Conservation (phyloP, 305 asterid species). For the Fraxinus sp. region DNA sequence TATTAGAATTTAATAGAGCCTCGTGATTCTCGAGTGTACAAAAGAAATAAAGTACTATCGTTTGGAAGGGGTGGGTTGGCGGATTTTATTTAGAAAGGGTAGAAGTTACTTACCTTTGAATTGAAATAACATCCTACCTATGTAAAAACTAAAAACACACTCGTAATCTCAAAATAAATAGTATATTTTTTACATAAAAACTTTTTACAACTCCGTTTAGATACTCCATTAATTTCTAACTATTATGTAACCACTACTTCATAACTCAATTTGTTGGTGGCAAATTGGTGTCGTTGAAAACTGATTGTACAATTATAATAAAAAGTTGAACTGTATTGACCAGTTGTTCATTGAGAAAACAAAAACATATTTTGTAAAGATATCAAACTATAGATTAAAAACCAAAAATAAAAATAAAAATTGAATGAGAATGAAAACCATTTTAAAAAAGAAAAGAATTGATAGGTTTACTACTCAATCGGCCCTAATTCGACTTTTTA, state of each 20-base stretch:
- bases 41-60: background rate
- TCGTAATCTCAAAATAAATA: background rate
- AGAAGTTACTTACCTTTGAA: background rate
- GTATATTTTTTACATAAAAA: too few relatives aligned
- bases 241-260: background rate
- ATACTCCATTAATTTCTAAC: background rate
- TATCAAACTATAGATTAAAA: background rate
- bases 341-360: background rate
- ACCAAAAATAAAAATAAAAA: background rate
- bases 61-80: background rate
- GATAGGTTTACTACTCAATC: background rate
- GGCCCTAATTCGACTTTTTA: background rate
- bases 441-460: slow-evolving; percentile 2
- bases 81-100: background rate
- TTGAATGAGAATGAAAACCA: background rate
- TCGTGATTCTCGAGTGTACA: background rate
- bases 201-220: too few relatives aligned
- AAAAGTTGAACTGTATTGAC: background rate
- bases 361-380: background rate
- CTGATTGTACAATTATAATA: background rate
- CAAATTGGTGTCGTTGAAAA: background rate
- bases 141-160: background rate
- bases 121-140: background rate
- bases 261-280: background rate
- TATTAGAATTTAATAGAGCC: background rate